Evolutionary conservation across 139 green algal species (phyloP).

Genomic region (Diplosphaera chodatii): DNA sequence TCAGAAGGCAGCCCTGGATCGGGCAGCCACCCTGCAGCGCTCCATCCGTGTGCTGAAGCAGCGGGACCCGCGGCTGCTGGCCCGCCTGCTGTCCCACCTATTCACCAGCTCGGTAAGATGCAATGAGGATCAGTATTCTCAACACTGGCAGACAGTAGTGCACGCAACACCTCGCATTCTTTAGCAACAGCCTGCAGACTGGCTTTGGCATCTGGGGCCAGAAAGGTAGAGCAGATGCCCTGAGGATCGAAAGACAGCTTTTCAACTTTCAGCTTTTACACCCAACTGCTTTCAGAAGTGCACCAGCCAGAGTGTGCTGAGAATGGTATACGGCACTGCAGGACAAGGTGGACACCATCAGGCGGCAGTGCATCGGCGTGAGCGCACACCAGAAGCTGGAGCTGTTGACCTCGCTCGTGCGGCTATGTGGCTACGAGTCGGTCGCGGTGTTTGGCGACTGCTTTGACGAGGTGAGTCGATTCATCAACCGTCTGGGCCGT

Average conservation of each 20-base stretch:
- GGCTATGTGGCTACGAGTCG: conserved; percentile 72
- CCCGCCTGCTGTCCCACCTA: conserved; percentile 30
- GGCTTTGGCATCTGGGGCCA: no score
- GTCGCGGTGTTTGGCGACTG: conserved; percentile 85
- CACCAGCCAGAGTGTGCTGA: no score
- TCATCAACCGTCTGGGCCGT: no score
- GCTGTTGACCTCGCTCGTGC: conserved; percentile 55
- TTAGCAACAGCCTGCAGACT: no score
- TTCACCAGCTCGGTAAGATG: conserved; percentile 29
- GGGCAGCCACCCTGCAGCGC: conserved; percentile 46
- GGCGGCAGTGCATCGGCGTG: conserved; percentile 50
- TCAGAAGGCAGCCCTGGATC: conserved; percentile 17
- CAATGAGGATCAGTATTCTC: no score
- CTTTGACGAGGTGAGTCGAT: conserved; percentile 67
- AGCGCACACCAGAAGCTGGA: conserved; percentile 86
- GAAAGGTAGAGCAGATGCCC: no score
- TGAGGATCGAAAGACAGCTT: no score
- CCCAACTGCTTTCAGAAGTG: no score
- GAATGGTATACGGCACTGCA: no score
- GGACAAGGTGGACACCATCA: conserved; percentile 49
- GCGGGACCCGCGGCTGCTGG: conserved; percentile 44
- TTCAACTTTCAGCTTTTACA: no score
- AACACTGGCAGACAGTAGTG: no score
- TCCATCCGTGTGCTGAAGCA: conserved; percentile 63
- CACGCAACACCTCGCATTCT: no score